Conservation (phyloP, 2,329 filamentous ascomycete species). For the Dothiorella sarmentorum region DNA sequence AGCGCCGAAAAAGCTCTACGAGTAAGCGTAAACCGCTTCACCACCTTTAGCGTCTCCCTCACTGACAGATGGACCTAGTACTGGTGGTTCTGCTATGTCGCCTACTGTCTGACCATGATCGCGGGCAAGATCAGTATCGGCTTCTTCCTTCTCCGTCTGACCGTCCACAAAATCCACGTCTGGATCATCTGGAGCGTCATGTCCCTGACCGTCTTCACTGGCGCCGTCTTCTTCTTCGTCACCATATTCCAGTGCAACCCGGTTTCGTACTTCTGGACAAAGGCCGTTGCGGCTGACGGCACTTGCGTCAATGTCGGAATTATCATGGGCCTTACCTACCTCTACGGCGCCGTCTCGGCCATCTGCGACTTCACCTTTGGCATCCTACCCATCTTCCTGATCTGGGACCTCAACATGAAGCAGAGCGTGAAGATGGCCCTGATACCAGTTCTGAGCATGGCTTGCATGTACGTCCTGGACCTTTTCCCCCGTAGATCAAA, state of each 20-base stretch:
- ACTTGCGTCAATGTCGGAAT: constrained; percentile 41
- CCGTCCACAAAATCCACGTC: constrained; percentile 10
- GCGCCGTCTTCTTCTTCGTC: constrained; percentile 45
- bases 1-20: constrained; percentile 27
- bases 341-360: constrained; percentile 47
- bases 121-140: constrained; percentile 9
- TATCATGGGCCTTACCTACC: constrained; percentile 44
- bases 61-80: neutral
- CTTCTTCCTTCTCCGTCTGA: constrained; percentile 4
- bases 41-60: no score
- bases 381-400: constrained; percentile 49
- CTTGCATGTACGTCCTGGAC: constrained; percentile 36
- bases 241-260: constrained; percentile 52
- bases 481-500: neutral
- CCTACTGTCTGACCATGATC: constrained; percentile 19
- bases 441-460: constrained; percentile 49
- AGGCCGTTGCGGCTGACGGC: constrained; percentile 36
- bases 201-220: constrained; percentile 35
- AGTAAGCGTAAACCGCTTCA: no score
- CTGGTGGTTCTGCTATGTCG: constrained; percentile 18
- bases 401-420: constrained; percentile 52
- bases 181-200: constrained; percentile 40
- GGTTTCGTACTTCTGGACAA: constrained; percentile 49
- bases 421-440: constrained; percentile 46
- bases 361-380: constrained; percentile 50